Base-by-base conservation (phyloP, 2,329 filamentous ascomycete genomes). In the Hymenoscyphus salicellus region DNA sequence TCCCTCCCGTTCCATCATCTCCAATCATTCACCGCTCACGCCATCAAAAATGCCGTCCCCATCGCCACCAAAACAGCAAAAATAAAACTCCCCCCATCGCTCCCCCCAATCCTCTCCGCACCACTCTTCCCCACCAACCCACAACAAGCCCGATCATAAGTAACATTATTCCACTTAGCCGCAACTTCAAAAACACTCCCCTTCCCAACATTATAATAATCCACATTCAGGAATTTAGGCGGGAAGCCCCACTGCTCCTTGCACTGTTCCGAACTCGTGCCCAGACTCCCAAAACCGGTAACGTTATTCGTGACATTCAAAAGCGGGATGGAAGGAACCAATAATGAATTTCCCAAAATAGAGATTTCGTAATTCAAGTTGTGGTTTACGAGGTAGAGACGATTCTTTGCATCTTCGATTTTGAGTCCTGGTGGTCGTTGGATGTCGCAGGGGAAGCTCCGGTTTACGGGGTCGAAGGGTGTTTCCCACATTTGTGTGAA, bases 401-500 rank as follows among this genome's bases (percentile, higher is more conserved):
- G 83, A 33, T 88, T 81, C 64, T 81, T 79, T 0, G 85, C 83
- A 7, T 85, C 81, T 1, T 82, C 77, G 0, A 75, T 73, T 2
- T 79, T 72, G 64, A 96, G 79, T 55, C 84, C 79, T 0, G 91
- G 91, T 0, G 93, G 93, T 0, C 93, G 88, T 74, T 97, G 86
- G 43, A 88, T 82, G 0, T 80, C 87, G 79, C 93, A 97, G 0
- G 93, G 92, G 75, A 97, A 96, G 0, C 77, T 75, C 58, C 78
- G 78, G 73, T 86, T 76, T 17, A 77, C 73, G 2, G 86, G 78
- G 71, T 74, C 75, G 75, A 96, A 97, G 0, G 91, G 91, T 0
- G 93, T 94, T 79, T 97, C 92, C 91, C 91, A 97, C 79, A 96
- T 84, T 74, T 96, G 90, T 5, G 85, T 85, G 79, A 97, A 97